These are phyloP conservation scores for Daedaleopsis sinensis DNA, from an alignment of 768 basidiomycete species.

Conservation along the genomic window DNA sequence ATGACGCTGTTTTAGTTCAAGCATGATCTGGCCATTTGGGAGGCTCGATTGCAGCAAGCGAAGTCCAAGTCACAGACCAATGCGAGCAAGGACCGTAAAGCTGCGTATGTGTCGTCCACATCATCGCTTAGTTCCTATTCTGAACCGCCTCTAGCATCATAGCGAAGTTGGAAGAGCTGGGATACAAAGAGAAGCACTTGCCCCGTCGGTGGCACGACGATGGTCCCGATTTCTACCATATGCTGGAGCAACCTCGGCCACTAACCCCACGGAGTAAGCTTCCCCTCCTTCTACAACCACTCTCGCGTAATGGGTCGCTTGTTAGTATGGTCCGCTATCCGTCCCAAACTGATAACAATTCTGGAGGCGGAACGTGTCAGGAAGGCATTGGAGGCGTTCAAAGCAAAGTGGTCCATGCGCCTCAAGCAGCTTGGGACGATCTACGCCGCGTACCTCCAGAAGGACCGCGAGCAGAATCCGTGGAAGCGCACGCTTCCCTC, in stretches of 20 bases:
- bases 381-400: not conserved
- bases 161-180: slow-evolving; percentile 8
- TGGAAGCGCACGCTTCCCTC: not conserved
- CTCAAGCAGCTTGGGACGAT: not conserved
- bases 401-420: not conserved
- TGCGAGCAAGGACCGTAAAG: not conserved
- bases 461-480: not conserved
- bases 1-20: not conserved
- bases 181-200: slow-evolving; percentile 4
- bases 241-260: not conserved
- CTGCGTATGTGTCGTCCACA: not conserved
- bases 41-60: not conserved
- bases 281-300: not conserved
- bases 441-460: not conserved
- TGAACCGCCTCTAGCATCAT: slow-evolving; percentile 4
- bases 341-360: not conserved
- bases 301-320: not conserved
- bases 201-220: not conserved
- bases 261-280: slow-evolving; percentile 4
- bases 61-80: not conserved
- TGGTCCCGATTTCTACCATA: not conserved
- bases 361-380: not conserved
- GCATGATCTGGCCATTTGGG: not conserved
- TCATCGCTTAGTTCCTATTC: not conserved
- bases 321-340: not conserved